Evolutionary conservation across 2,329 filamentous ascomycete genomes (phyloP).

Genomic region (Alternaria ventricosa): DNA sequence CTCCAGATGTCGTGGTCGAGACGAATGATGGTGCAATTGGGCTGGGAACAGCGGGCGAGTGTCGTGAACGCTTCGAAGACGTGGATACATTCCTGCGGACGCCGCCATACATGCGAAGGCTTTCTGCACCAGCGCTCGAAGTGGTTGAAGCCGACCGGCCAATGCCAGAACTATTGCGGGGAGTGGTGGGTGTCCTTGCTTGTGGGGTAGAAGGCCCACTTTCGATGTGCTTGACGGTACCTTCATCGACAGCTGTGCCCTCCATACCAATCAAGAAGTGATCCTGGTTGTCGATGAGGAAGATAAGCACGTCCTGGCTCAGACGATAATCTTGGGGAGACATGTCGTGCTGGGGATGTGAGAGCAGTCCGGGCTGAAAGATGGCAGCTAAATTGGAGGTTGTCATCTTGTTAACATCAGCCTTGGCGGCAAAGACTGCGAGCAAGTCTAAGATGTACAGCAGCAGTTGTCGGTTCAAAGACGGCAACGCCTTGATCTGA

Average conservation of each 20-base stretch:
- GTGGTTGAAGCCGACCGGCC: slow-evolving; percentile 73
- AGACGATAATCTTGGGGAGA: slow-evolving; percentile 90
- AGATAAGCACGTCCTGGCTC: slow-evolving; percentile 96
- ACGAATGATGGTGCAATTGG: slow-evolving; percentile 55
- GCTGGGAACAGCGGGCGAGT: slow-evolving; percentile 73
- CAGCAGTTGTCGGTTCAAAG: slow-evolving; percentile 89
- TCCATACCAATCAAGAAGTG: slow-evolving; percentile 99
- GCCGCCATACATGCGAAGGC: slow-evolving; percentile 78
- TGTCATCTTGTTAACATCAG: slow-evolving; percentile 96
- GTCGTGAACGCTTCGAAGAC: slow-evolving; percentile 83
- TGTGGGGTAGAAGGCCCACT: slow-evolving; percentile 67
- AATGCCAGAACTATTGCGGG: slow-evolving; percentile 63
- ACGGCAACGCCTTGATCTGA: slow-evolving; percentile 90
- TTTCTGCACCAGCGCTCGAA: slow-evolving; percentile 82
- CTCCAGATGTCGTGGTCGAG: slow-evolving; percentile 56
- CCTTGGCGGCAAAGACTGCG: slow-evolving; percentile 95
- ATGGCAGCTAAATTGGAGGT: slow-evolving; percentile 94
- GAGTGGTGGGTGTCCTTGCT: slow-evolving; percentile 57
- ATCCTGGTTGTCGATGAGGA: slow-evolving; percentile 97
- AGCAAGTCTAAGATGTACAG: slow-evolving; percentile 95
- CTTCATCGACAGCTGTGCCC: slow-evolving; percentile 95
- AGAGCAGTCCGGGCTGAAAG: slow-evolving; percentile 95
- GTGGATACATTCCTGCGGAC: slow-evolving; percentile 89
- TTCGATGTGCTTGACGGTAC: slow-evolving; percentile 70
- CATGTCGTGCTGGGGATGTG: slow-evolving; percentile 94